Conservation (phyloP, 2,329 filamentous ascomycete genomes). For the Fonsecaea monophora region DNA sequence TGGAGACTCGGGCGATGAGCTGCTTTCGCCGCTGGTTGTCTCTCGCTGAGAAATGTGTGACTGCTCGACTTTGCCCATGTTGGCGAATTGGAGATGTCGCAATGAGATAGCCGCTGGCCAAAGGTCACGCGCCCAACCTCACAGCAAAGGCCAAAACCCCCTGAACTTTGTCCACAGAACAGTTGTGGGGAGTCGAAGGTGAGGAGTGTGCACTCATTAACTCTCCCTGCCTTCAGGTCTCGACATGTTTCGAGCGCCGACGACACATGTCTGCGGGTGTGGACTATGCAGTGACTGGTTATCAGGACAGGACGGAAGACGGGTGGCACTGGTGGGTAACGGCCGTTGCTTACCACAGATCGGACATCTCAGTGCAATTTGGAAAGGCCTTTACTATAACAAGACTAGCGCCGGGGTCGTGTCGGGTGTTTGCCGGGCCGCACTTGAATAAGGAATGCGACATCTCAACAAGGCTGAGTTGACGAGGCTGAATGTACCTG, state of each 20-base stretch:
- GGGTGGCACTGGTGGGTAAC: neutral
- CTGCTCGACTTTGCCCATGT: constrained; percentile 14
- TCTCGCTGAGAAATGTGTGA: neutral
- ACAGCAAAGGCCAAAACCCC: neutral
- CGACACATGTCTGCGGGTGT: neutral
- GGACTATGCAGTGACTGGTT: neutral
- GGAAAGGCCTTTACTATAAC: neutral
- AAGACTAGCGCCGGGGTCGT: neutral
- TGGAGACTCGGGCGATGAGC: constrained; percentile 22
- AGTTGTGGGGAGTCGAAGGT: neutral
- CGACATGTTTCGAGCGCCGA: neutral
- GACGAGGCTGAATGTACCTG: neutral
- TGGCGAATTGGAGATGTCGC: neutral
- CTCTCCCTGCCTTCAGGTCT: neutral
- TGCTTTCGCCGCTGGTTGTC: constrained; percentile 2
- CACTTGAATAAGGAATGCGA: neutral
- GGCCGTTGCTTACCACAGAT: neutral
- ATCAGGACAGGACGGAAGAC: neutral
- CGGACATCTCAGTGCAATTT: neutral
- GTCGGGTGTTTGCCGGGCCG: neutral
- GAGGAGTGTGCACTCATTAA: neutral
- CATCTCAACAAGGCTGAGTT: neutral
- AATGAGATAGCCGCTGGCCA: neutral
- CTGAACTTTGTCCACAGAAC: neutral
- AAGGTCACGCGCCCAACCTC: constrained; percentile 10